phyloP scores from a whole-genome alignment of 108 stramenopile species.

The Nitzschia sp. region DNA sequence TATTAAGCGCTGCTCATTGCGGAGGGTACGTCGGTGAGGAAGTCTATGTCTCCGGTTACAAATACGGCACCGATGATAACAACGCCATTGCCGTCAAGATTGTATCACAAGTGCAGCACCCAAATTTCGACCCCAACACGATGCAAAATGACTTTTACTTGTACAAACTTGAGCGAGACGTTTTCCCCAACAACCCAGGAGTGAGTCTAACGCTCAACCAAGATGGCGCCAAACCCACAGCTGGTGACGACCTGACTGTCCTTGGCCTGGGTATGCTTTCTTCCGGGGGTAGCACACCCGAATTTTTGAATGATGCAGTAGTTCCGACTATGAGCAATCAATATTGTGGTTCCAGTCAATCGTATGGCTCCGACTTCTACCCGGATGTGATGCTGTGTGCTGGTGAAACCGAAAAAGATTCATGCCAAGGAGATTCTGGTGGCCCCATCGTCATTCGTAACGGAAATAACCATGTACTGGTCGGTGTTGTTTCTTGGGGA shows the following conservation, averaged over 20 bases:
- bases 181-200: not conserved
- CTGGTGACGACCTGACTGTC: constrained; percentile 1
- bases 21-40: not conserved
- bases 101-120: constrained; percentile 16
- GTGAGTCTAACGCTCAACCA: constrained; percentile 8
- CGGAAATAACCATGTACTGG: constrained; percentile 29
- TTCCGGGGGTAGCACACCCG: not conserved
- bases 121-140: constrained; percentile 26
- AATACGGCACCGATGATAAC: not conserved
- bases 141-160: constrained; percentile 33
- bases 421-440: constrained; percentile 65
- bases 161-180: not conserved
- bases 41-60: constrained; percentile 8
- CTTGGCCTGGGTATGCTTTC: not conserved
- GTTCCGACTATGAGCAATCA: constrained; percentile 16
- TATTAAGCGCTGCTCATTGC: constrained; percentile 38
- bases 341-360: constrained; percentile 4
- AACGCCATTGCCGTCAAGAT: constrained; percentile 5
- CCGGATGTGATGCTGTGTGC: constrained; percentile 45
- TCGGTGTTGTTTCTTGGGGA: constrained; percentile 52
- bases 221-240: constrained; percentile 14
- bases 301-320: constrained; percentile 29
- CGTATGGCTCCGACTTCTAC: constrained; percentile 17
- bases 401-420: constrained; percentile 31
- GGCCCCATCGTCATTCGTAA: constrained; percentile 40